These are phyloP conservation scores for Trichoderma sp. DNA, from an alignment of 2,329 filamentous ascomycete genomes.

Conservation along the genomic window DNA sequence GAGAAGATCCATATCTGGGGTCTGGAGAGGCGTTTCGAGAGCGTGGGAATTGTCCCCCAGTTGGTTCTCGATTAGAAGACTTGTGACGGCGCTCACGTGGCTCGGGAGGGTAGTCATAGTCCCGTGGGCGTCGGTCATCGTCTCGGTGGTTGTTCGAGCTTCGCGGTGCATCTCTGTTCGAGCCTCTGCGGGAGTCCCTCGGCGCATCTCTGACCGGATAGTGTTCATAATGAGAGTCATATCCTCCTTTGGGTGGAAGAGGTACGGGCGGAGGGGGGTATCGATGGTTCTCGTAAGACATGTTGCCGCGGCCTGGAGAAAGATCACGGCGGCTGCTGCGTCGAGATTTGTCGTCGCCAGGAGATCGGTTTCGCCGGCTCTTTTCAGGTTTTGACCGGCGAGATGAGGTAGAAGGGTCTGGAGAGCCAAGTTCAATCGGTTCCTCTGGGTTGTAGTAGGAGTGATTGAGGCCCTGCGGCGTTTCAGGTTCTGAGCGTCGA, in stretches of 20 bases:
- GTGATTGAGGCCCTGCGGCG: constrained; percentile 21
- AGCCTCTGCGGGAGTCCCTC: neutral
- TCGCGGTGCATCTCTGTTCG: neutral
- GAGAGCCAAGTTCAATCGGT: neutral
- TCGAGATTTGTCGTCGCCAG: constrained; percentile 16
- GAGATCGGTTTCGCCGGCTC: constrained; percentile 4
- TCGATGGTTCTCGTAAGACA: neutral
- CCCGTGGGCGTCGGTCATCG: constrained; percentile 15
- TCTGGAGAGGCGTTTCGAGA: constrained; percentile 24
- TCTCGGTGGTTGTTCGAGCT: constrained; percentile 12
- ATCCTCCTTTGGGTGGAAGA: constrained; percentile 15
- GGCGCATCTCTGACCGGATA: neutral
- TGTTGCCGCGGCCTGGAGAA: neutral
- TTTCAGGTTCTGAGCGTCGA: constrained; percentile 2
- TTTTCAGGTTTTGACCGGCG: constrained; percentile 8
- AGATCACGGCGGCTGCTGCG: constrained; percentile 25
- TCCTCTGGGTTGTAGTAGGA: constrained; percentile 26
- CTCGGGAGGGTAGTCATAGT: constrained; percentile 7
- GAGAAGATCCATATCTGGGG: constrained; percentile 11
- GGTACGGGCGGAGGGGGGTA: constrained; percentile 13
- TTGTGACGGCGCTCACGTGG: constrained; percentile 25
- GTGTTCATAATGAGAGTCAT: neutral
- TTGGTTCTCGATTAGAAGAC: constrained; percentile 26
- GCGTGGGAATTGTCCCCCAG: constrained; percentile 2
- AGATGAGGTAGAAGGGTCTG: neutral